These are phyloP conservation scores for Firmiana major DNA, from an alignment of 345 rosid species.

Conservation along the genomic window DNA sequence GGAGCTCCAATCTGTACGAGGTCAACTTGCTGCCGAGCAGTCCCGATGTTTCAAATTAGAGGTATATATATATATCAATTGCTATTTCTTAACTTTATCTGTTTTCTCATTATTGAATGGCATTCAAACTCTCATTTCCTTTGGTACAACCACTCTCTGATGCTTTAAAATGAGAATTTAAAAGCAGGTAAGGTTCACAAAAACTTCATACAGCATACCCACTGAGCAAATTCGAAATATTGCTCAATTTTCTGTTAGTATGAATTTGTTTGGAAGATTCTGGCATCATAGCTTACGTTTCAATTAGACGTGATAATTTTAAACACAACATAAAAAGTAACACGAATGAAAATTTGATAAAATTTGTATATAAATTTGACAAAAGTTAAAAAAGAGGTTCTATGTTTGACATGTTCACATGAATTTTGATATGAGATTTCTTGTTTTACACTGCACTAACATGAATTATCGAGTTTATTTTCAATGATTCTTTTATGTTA, in stretches of 20 bases:
- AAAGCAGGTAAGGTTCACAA: not conserved
- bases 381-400: too few species aligned
- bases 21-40: conserved; percentile 95
- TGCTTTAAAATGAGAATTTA: not conserved
- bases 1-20: conserved; percentile 96
- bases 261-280: not conserved
- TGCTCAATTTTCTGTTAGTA: not conserved
- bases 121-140: conserved; percentile 1
- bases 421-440: too few species aligned
- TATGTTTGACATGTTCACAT: too few species aligned
- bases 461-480: too few species aligned
- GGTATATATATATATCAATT: conserved; percentile 35
- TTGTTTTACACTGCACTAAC: too few species aligned
- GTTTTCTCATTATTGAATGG: not conserved
- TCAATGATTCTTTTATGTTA: too few species aligned
- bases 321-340: too few species aligned
- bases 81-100: not conserved
- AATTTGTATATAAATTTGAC: too few species aligned
- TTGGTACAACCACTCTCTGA: not conserved
- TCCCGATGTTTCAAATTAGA: conserved; percentile 96
- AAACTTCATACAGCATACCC: not conserved
- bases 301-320: too few species aligned
- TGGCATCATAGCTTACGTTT: not conserved
- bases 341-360: too few species aligned
- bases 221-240: too few species aligned